Base-by-base conservation (phyloP, 192 early-diverging fungal genomes). In the Entomortierella chlamydospora region DNA sequence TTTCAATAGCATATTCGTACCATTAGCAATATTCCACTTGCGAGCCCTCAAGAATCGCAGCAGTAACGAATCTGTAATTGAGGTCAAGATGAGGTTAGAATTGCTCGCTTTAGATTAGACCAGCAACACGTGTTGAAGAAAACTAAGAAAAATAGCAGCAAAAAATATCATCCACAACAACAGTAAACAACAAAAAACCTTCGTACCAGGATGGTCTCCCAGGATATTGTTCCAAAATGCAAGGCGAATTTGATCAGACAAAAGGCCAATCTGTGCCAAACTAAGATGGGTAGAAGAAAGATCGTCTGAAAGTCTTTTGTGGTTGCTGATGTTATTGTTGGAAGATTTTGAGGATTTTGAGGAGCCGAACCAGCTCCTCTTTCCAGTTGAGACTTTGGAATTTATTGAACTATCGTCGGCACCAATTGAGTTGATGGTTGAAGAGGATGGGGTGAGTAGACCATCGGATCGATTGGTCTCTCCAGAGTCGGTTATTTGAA, bases 1-100 rank as follows among this genome's bases (percentile, higher is more conserved):
- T 31, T 86, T 80, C 23, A 91, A 64, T 12, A 92, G 60, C 96
- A 96, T 96, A 20, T 61, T 82, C 23, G 92, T 76, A 0, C 94
- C 93, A 37, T 90, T 91, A 41, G 87, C 82, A 7, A 94, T 86
- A 64, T 96, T 88, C 95, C 95, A 98, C 73, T 97, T 97, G 64
- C 96, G 89, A 29, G 96, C 96, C 25, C 96, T 87, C 45, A 98
- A 76, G 83, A 95, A 97, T 8, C 96, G 5, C 4, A 47, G 15
- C 2, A 47, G 15, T 4, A 47, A 20, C 3, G 45, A 4, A 47
- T 47, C 45, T 22, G 9, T n/a, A 54, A 68, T n/a, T 26, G 47
- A 17, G 45, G 56, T 7, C 4, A n/a, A n/a, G n/a, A n/a, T n/a
- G n/a, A n/a, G n/a, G n/a, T n/a, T n/a, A n/a, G n/a, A n/a, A n/a